Evolutionary conservation across 139 green algal species (phyloP), one percentile per base, ranked within the genome.

Genomic region (Micromonas pusilla): DNA sequence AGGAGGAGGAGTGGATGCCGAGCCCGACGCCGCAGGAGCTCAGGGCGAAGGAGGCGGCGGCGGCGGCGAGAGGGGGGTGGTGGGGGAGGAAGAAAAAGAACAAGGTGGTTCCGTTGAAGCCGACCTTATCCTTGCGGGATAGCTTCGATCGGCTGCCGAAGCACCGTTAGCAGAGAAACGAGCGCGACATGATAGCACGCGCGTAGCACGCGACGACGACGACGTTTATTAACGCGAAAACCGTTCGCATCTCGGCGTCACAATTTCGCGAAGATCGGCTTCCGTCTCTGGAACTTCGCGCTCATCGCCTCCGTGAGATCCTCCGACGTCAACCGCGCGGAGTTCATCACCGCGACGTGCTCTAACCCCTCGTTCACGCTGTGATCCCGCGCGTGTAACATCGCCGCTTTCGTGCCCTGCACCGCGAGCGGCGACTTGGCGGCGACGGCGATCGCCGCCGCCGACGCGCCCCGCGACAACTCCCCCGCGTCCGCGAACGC

Each of bases 401-500:
- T 85, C 33, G 92, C 81, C 3, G 81, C 72, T 81, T 97, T 97
- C 67, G 93, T 97, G 16, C 91, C 91, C 3, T 70, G 57, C 26
- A 91, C 36, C 2, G 91, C 90, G 79, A 93, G 63, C 2, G 82
- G 86, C 0, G 82, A 83, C 78, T 93, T 93, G 45, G 77, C 60
- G 0, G 91, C 90, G 2, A 95, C 32, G 26, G 21, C 23, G 5
- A 3, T 34, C 38, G 73, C 38, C 2, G 75, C 33, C 36, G 70
- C 79, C 19, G 34, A 4, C 2, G 77, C 79, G 20, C 21, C 30
- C 19, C 3, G 20, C 31, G 33, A n/a, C 62, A 84, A 52, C 26
- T 60, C 54, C 34, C 73, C 65, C 23, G 5, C 34, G 23, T 73
- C 64, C 1, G 38, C 25, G 52, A 72, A 82, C 32, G 53, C 38